These are phyloP conservation scores for Ulvella scutata DNA, from an alignment of 139 green algal genomes.

Conservation along the genomic window DNA sequence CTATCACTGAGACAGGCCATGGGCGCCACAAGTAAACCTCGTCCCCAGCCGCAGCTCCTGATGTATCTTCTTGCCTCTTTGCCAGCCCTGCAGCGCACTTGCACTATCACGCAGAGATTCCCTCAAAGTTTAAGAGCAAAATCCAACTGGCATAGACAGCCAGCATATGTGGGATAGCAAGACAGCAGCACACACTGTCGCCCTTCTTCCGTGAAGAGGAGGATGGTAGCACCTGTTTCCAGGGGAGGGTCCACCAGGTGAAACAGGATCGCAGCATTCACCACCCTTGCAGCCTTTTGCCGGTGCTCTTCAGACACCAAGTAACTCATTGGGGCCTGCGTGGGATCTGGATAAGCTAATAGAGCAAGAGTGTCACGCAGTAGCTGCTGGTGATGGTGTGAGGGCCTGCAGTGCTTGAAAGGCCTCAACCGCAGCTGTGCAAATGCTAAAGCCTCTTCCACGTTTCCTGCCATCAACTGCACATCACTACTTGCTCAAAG, in stretches of 20 bases:
- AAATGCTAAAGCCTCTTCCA: not conserved
- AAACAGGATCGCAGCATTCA: not conserved
- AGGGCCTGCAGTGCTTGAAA: not conserved
- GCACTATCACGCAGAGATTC: no score
- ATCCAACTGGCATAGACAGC: no score
- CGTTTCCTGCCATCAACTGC: not conserved
- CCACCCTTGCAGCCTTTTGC: not conserved
- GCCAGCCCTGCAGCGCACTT: no score
- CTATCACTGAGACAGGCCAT: not conserved
- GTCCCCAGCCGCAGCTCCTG: not conserved
- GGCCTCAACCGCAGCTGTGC: not conserved
- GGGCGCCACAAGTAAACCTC: not conserved
- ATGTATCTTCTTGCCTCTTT: no score
- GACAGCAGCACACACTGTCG: no score
- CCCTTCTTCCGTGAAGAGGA: no score
- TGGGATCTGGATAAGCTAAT: not conserved
- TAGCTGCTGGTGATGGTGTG: not conserved
- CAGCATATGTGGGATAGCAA: no score
- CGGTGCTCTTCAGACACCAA: not conserved
- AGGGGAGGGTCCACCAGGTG: not conserved
- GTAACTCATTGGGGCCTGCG: not conserved
- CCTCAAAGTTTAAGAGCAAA: no score
- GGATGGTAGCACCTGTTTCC: no score
- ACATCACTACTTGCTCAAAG: no score
- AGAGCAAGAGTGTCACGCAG: not conserved